These are phyloP conservation scores for Penstemon eatonii DNA, from an alignment of 257 asterid genomes.

Conservation along the genomic window DNA sequence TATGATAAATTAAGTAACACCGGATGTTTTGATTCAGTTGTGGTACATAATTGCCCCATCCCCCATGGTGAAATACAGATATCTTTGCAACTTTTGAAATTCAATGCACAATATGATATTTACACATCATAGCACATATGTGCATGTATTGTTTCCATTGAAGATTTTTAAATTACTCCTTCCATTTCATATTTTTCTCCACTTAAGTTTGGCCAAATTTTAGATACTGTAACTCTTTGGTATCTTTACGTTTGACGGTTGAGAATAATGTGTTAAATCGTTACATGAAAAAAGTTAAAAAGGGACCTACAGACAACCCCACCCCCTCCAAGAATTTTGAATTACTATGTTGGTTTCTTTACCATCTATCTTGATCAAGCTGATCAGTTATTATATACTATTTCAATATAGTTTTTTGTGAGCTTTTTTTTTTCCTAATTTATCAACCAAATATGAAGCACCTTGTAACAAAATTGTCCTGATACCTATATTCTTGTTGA, in stretches of 20 bases:
- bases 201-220: too few relatives aligned
- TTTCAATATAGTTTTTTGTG: slow-evolving; percentile 14
- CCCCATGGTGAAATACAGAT: background rate
- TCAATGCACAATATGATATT: background rate
- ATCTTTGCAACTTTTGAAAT: background rate
- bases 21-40: background rate
- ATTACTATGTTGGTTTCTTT: background rate
- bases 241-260: too few relatives aligned
- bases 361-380: background rate
- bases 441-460: slow-evolving; percentile 14
- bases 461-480: slow-evolving; percentile 19
- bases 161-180: too few relatives aligned
- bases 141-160: background rate
- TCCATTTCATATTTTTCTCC: too few relatives aligned
- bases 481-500: slow-evolving; percentile 2
- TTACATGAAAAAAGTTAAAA: too few relatives aligned
- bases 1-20: background rate
- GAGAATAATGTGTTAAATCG: too few relatives aligned
- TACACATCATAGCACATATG: background rate
- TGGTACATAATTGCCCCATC: background rate
- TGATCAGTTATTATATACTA: background rate
- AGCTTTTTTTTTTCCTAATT: background rate
- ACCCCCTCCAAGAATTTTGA: background rate
- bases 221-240: too few relatives aligned
- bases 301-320: too few relatives aligned